Evolutionary conservation across 2,329 filamentous ascomycete species (phyloP).

Genomic region (Colletotrichum sp.): DNA sequence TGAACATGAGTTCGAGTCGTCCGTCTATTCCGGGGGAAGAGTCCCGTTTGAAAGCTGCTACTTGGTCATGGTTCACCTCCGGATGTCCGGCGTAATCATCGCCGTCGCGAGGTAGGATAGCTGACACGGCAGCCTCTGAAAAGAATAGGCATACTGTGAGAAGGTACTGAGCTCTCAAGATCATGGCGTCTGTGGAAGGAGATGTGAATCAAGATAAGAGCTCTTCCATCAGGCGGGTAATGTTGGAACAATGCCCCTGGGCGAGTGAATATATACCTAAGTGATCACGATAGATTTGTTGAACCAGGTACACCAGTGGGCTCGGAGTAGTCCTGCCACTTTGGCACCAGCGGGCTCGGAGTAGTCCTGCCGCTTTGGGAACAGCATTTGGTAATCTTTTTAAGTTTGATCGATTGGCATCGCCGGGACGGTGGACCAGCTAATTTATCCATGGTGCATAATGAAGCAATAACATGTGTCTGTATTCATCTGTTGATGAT

Average conservation of each 20-base stretch:
- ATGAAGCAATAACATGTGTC: background rate
- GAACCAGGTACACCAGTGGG: background rate
- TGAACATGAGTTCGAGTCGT: background rate
- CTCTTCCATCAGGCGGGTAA: fast-evolving
- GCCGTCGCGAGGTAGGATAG: background rate
- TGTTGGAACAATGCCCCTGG: background rate
- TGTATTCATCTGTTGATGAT: background rate
- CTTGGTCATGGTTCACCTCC: background rate
- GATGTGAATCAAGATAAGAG: background rate
- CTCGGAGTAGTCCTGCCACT: background rate
- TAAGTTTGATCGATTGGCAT: background rate
- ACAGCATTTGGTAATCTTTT: background rate
- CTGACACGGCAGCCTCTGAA: background rate
- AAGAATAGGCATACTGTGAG: background rate
- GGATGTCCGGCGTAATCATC: background rate
- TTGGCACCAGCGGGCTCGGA: background rate
- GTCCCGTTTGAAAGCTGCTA: background rate
- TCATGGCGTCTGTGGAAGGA: background rate
- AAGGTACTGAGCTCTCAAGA: background rate
- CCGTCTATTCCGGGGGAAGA: background rate
- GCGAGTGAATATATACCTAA: background rate
- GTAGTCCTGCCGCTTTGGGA: background rate
- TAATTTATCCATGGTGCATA: background rate
- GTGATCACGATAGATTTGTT: background rate
- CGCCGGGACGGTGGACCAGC: background rate